Conservation (phyloP, 345 rosid species). For the Crucihimalaya himalaica region DNA sequence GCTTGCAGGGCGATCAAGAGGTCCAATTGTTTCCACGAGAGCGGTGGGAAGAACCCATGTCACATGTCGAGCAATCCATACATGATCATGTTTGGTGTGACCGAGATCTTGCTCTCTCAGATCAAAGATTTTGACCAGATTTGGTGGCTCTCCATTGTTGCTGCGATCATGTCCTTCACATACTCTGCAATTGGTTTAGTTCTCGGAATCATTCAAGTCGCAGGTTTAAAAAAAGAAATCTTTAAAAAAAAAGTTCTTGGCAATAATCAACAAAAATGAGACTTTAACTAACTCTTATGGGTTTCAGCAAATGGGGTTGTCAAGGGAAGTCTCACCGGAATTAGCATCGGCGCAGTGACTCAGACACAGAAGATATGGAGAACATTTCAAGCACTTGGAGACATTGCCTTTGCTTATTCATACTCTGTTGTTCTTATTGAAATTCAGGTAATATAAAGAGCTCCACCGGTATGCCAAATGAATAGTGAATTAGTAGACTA, state of each 20-base stretch:
- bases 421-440: constrained; percentile 73
- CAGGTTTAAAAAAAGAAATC: constrained; percentile 26
- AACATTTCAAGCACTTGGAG: constrained; percentile 87
- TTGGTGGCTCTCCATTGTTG: constrained; percentile 90
- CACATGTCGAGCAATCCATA: constrained; percentile 68
- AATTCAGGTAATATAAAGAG: constrained; percentile 58
- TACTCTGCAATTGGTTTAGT: constrained; percentile 83
- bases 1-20: constrained; percentile 70
- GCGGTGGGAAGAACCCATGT: constrained; percentile 63
- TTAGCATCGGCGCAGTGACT: constrained; percentile 62
- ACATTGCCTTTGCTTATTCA: constrained; percentile 86
- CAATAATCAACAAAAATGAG: neutral
- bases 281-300: neutral
- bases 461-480: neutral
- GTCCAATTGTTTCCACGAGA: constrained; percentile 72
- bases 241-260: neutral
- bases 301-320: constrained; percentile 49
- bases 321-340: constrained; percentile 74
- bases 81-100: constrained; percentile 74
- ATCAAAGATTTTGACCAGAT: constrained; percentile 81
- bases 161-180: constrained; percentile 92
- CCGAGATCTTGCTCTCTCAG: constrained; percentile 70
- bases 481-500: too few relatives aligned
- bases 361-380: constrained; percentile 78
- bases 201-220: constrained; percentile 78